phyloP scores from a whole-genome alignment of 192 early-diverging fungal species.

The Entomortierella beljakovae region DNA sequence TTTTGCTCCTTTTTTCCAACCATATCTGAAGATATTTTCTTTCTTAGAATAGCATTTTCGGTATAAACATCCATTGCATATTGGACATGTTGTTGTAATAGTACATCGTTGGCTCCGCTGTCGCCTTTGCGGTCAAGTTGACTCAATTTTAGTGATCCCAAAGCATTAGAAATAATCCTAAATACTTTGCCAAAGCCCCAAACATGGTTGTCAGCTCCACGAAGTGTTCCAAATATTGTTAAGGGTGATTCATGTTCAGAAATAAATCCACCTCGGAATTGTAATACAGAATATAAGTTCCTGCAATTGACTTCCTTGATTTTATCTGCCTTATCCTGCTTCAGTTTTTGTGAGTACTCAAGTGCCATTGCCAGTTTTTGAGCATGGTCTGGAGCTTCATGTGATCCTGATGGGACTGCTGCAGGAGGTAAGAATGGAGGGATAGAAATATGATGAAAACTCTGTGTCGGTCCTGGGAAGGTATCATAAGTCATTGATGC shows the following conservation, averaged over 20 bases:
- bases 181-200: constrained; percentile 62
- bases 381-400: not conserved
- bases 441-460: constrained; percentile 40
- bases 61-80: constrained; percentile 31
- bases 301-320: constrained; percentile 60
- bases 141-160: constrained; percentile 46
- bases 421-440: constrained; percentile 16
- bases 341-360: constrained; percentile 35
- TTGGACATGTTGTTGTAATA: constrained; percentile 29
- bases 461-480: constrained; percentile 42
- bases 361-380: constrained; percentile 18
- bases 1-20: constrained; percentile 16
- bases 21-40: constrained; percentile 10
- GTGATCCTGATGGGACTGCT: not conserved
- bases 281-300: constrained; percentile 49
- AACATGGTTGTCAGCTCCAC: constrained; percentile 47
- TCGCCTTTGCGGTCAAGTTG: not conserved
- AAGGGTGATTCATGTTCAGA: not conserved
- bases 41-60: constrained; percentile 22
- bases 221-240: constrained; percentile 32
- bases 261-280: constrained; percentile 51
- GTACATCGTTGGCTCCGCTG: not conserved
- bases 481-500: constrained; percentile 21
- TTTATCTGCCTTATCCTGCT: constrained; percentile 49
- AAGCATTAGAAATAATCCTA: constrained; percentile 58